A percentile compares a stretch with the other conserved stretches of the same genome.
These are phyloP conservation scores for Curvularia lunata DNA, from an alignment of 2,329 filamentous ascomycete genomes.

Conservation along the genomic window DNA sequence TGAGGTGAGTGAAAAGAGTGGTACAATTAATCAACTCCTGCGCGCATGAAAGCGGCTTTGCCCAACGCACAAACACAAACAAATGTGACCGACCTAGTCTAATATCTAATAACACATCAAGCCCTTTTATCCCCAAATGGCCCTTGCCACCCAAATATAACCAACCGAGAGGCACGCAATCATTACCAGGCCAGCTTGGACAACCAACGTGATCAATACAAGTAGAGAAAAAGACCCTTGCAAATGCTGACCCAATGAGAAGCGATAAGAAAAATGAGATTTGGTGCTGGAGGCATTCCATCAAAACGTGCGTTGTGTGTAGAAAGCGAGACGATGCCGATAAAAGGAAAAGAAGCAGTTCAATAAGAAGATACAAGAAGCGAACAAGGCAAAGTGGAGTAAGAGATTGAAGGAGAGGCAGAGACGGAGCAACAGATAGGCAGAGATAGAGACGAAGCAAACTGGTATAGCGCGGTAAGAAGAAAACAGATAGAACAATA, in stretches of 20 bases:
- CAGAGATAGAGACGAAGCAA: neutral
- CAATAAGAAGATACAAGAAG: conserved; percentile 8
- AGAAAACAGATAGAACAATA: neutral
- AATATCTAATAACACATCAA: neutral
- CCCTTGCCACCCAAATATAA: neutral
- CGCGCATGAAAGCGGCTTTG: neutral
- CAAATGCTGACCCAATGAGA: neutral
- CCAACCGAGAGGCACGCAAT: neutral
- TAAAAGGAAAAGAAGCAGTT: neutral
- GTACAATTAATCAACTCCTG: neutral
- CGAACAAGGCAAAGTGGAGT: neutral
- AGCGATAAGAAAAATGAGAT: neutral
- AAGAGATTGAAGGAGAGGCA: neutral
- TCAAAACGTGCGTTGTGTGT: neutral
- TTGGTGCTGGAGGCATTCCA: neutral
- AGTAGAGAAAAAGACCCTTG: neutral
- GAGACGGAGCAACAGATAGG: neutral
- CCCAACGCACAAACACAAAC: neutral
- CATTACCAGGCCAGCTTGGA: neutral
- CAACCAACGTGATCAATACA: neutral
- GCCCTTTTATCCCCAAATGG: neutral
- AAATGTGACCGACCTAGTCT: neutral
- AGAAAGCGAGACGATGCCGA: neutral
- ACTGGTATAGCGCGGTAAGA: conserved; percentile 15
- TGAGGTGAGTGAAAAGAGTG: neutral